Percentiles rank a stretch among this genome's conserved stretches.
Evolutionary conservation across 2,329 filamentous ascomycete species (phyloP).

Genomic region (Colletotrichum trifolii): DNA sequence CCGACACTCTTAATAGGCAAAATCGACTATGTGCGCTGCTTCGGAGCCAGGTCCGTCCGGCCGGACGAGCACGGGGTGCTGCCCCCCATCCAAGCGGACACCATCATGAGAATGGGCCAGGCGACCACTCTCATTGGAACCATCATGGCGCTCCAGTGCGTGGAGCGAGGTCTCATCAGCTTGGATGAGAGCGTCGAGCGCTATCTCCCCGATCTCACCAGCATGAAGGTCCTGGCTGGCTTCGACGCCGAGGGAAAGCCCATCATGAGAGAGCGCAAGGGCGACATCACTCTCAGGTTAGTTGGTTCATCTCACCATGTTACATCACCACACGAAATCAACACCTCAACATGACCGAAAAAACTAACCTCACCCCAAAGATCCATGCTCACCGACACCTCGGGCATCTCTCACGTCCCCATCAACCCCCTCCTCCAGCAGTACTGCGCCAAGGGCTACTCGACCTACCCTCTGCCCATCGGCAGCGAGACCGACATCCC

Average conservation of each 20-base stretch:
- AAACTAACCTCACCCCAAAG: neutral
- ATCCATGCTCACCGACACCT: conserved; percentile 59
- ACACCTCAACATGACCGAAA: neutral
- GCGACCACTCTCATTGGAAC: conserved; percentile 58
- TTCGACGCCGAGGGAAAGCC: conserved; percentile 55
- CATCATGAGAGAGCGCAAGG: conserved; percentile 44
- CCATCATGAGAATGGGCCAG: conserved; percentile 49
- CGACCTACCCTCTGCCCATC: conserved; percentile 1
- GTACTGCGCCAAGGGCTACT: conserved; percentile 14
- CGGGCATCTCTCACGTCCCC: conserved; percentile 59
- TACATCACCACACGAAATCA: too few species aligned
- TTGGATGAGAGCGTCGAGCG: conserved; percentile 57
- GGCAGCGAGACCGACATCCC: conserved; percentile 2
- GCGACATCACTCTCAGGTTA: conserved; percentile 55
- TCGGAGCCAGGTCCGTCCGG: conserved; percentile 7
- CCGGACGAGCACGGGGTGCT: conserved; percentile 42
- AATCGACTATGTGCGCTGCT: conserved; percentile 20
- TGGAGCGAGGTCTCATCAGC: conserved; percentile 61
- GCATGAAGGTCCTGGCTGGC: conserved; percentile 59
- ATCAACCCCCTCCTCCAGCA: conserved; percentile 46
- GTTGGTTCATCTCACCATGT: neutral
- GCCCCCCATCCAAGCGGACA: conserved; percentile 44
- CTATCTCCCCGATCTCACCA: conserved; percentile 59
- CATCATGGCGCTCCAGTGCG: conserved; percentile 63
- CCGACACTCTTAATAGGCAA: conserved; percentile 1